Evolutionary conservation across 768 basidiomycete genomes (phyloP).

Genomic region (Gymnopilus junonius): DNA sequence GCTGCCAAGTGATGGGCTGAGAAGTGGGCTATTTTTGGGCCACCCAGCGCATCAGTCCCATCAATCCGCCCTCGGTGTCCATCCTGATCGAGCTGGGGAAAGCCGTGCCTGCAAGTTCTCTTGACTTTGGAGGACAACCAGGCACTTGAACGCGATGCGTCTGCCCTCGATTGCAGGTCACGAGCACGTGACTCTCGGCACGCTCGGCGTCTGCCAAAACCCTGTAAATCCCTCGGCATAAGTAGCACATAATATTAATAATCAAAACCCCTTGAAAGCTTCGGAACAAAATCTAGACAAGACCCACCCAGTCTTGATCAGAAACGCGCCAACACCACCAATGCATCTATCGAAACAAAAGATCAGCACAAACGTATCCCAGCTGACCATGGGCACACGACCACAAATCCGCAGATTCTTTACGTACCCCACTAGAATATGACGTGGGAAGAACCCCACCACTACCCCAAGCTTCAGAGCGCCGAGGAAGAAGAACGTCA

Average conservation of each 20-base stretch:
- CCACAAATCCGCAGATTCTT: not conserved
- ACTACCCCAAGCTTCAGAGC: constrained; percentile 80
- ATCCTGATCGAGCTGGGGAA: too few species aligned
- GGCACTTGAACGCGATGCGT: too few species aligned
- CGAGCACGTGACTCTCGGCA: too few species aligned
- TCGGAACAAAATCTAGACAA: not conserved
- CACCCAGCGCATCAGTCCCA: too few species aligned
- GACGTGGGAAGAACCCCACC: constrained; percentile 95
- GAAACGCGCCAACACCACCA: constrained; percentile 92
- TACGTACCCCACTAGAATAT: constrained; percentile 88
- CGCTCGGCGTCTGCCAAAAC: too few species aligned
- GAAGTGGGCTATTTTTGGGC: too few species aligned
- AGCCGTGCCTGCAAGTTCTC: too few species aligned
- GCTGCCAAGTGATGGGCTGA: too few species aligned
- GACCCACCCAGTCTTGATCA: constrained; percentile 83
- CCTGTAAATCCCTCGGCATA: too few species aligned
- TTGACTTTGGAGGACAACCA: too few species aligned
- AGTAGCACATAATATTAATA: not conserved
- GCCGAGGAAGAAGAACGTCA: constrained; percentile 90
- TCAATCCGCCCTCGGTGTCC: too few species aligned
- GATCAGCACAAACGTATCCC: not conserved
- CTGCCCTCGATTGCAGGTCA: too few species aligned
- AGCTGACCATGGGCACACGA: constrained; percentile 12
- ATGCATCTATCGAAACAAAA: constrained; percentile 59
- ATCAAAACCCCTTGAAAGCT: not conserved